Percentiles rank a stretch among this genome's conserved stretches.
Conservation (phyloP, 73 alveolate species). For the Effrenium voratum region DNA sequence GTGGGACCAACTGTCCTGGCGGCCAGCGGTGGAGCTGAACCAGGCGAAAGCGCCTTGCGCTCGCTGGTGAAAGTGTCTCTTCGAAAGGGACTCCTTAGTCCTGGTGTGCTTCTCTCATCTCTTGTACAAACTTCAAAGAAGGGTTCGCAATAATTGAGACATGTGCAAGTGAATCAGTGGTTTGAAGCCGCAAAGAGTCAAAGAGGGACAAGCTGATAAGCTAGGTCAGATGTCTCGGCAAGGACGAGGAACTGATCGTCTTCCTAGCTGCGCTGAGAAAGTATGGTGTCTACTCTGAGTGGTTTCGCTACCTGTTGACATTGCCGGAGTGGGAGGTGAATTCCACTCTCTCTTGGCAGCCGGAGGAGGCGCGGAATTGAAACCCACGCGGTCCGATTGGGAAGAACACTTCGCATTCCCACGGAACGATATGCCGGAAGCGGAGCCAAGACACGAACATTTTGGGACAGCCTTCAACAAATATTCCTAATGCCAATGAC, state of each 20-base stretch:
- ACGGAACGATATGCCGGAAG: too few relatives aligned
- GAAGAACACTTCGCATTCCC: too few relatives aligned
- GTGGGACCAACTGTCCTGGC: neutral
- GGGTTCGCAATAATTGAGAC: neutral
- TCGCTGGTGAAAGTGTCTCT: neutral
- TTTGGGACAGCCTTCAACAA: too few relatives aligned
- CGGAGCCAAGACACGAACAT: too few relatives aligned
- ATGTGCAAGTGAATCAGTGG: neutral
- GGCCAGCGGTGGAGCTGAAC: neutral
- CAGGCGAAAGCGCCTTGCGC: neutral
- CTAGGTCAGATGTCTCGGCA: neutral
- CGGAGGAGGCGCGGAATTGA: constrained; percentile 38
- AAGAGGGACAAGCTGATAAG: neutral
- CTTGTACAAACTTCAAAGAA: too few relatives aligned
- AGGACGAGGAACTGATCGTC: constrained; percentile 72
- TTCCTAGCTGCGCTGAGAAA: constrained; percentile 67
- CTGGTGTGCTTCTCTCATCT: neutral
- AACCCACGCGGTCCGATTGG: too few relatives aligned
- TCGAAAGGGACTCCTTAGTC: neutral
- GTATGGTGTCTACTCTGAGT: constrained; percentile 44
- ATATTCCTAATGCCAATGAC: too few relatives aligned
- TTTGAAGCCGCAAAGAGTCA: neutral
- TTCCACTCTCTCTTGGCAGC: neutral
- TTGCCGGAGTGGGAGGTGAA: constrained; percentile 30
- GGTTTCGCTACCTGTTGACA: constrained; percentile 30